These are phyloP conservation scores for Lactifluus pinguis DNA, from an alignment of 768 basidiomycete genomes.

Conservation along the genomic window DNA sequence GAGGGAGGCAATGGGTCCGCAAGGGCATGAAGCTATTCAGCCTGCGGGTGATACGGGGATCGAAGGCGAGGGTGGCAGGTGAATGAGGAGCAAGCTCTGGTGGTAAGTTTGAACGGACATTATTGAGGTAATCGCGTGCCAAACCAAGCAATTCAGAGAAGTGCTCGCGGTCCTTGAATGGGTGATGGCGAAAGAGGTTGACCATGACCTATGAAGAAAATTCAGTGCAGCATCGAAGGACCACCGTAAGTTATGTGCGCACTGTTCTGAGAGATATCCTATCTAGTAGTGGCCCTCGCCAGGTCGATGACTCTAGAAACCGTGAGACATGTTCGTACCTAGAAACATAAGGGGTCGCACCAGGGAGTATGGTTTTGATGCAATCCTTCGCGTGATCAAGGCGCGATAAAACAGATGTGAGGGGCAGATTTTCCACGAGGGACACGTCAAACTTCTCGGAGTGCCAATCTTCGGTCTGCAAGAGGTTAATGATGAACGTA, in stretches of 20 bases:
- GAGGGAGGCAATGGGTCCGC: constrained; percentile 45
- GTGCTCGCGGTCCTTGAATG: constrained; percentile 30
- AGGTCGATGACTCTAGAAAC: constrained; percentile 11
- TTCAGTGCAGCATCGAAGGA: not conserved
- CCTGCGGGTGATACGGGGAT: constrained; percentile 56
- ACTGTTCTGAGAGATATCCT: constrained; percentile 17
- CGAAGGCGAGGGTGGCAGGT: constrained; percentile 46
- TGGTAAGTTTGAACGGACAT: constrained; percentile 31
- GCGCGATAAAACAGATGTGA: constrained; percentile 40
- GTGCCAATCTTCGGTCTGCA: constrained; percentile 81
- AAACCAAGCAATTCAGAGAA: constrained; percentile 31
- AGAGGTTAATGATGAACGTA: constrained; percentile 16
- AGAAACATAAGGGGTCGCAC: not conserved
- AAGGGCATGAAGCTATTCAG: constrained; percentile 62
- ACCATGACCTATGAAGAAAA: constrained; percentile 36
- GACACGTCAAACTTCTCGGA: constrained; percentile 81
- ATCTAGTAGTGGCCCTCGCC: constrained; percentile 13
- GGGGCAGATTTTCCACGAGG: constrained; percentile 55
- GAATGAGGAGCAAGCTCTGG: constrained; percentile 36
- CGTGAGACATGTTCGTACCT: not conserved
- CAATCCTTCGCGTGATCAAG: constrained; percentile 57
- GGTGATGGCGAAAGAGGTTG: constrained; percentile 38
- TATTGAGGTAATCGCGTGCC: constrained; percentile 35
- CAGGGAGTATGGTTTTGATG: constrained; percentile 30
- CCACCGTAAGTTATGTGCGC: not conserved